Percentiles rank a stretch among this genome's conserved stretches.
These are phyloP conservation scores for Hypomyces rosellus DNA, from an alignment of 2,329 filamentous ascomycete genomes.

Conservation along the genomic window DNA sequence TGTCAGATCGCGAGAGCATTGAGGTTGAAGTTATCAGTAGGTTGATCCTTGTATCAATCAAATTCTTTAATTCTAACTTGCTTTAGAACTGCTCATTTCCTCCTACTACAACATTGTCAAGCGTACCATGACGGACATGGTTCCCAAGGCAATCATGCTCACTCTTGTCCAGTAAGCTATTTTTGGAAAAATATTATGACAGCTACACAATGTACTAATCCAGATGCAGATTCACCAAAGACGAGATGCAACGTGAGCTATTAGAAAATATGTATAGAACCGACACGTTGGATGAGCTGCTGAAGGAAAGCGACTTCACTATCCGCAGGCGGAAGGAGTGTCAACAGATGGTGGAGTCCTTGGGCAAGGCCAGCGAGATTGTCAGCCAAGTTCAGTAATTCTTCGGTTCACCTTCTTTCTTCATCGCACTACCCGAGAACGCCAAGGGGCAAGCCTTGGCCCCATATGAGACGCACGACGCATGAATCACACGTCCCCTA, in stretches of 20 bases:
- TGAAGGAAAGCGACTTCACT: slow-evolving; percentile 98
- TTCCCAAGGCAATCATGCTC: slow-evolving; percentile 98
- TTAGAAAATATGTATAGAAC: slow-evolving; percentile 96
- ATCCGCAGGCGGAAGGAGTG: slow-evolving; percentile 93
- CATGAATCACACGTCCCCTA: slow-evolving; percentile 4
- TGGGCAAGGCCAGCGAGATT: slow-evolving; percentile 87
- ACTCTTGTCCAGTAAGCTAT: slow-evolving; percentile 84
- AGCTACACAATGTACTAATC: neutral
- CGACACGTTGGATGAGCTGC: slow-evolving; percentile 82
- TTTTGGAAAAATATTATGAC: neutral
- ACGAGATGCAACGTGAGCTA: slow-evolving; percentile 96
- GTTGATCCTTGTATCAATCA: slow-evolving; percentile 29
- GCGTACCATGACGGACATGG: slow-evolving; percentile 99
- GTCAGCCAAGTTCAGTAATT: slow-evolving; percentile 69
- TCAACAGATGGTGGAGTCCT: slow-evolving; percentile 96
- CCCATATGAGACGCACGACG: slow-evolving; percentile 11
- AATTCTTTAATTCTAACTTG: slow-evolving; percentile 11
- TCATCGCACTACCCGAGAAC: neutral
- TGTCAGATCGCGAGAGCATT: slow-evolving; percentile 89
- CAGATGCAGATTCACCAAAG: slow-evolving; percentile 71
- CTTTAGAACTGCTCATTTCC: slow-evolving; percentile 79
- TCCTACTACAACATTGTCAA: slow-evolving; percentile 98
- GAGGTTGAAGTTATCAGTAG: slow-evolving; percentile 98
- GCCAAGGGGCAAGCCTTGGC: slow-evolving; percentile 1
- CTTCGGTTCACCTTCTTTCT: neutral